These are phyloP conservation scores for Veloporphyrellus conicus DNA, from an alignment of 1,284 basidiomycete genomes.

Conservation along the genomic window DNA sequence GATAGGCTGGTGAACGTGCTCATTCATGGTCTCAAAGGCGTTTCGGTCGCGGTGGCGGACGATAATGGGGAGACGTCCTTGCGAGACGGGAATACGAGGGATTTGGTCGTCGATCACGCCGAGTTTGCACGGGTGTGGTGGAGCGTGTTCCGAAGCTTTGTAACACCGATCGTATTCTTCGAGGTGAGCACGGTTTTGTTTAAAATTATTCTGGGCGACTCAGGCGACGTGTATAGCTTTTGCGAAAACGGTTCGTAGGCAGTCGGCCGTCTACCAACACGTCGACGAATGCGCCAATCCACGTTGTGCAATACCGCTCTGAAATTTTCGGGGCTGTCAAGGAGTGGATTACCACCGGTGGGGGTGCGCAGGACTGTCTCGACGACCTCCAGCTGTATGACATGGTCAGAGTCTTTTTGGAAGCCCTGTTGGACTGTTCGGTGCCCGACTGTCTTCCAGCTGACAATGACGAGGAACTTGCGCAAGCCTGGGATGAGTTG, in stretches of 20 bases:
- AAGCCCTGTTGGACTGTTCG: constrained; percentile 43
- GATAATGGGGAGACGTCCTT: constrained; percentile 79
- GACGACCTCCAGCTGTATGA: constrained; percentile 63
- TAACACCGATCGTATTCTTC: constrained; percentile 74
- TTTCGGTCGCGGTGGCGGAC: constrained; percentile 73
- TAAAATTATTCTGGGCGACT: constrained; percentile 5
- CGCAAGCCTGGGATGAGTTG: constrained; percentile 46
- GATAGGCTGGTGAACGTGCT: constrained; percentile 69
- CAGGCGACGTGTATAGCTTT: constrained; percentile 43
- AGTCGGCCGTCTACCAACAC: constrained; percentile 40
- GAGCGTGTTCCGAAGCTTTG: constrained; percentile 73
- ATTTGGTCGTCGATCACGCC: constrained; percentile 62
- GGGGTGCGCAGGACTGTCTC: constrained; percentile 70
- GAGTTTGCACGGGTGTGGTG: constrained; percentile 77
- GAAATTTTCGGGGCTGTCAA: constrained; percentile 62
- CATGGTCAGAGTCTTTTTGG: constrained; percentile 56
- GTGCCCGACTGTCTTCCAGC: constrained; percentile 40
- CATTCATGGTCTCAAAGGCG: constrained; percentile 70
- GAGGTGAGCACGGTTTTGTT: constrained; percentile 49
- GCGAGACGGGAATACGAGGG: constrained; percentile 62
- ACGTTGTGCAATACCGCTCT: constrained; percentile 43
- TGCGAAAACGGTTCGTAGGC: constrained; percentile 67
- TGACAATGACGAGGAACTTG: constrained; percentile 39
- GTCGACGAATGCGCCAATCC: constrained; percentile 35
- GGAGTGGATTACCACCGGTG: constrained; percentile 67